Conservation (phyloP, 495 filamentous ascomycete species). For the Thermochaetoides thermophila region DNA sequence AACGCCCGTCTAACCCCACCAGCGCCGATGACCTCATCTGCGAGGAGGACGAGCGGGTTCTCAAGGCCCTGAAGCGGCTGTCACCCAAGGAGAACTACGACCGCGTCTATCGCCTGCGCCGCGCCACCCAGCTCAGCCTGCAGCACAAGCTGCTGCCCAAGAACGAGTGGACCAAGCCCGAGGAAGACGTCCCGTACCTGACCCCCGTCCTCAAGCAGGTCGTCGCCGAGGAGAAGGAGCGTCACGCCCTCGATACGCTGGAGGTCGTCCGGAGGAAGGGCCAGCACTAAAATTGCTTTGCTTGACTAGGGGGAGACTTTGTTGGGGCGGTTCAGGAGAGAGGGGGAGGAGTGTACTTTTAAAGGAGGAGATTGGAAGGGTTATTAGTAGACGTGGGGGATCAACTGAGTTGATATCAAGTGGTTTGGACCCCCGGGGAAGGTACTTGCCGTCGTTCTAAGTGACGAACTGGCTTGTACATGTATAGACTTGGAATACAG, state of each 20-base stretch:
- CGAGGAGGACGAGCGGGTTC: conserved; percentile 77
- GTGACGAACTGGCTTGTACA: conserved; percentile 5
- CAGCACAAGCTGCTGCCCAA: conserved; percentile 70
- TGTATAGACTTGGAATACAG: conserved; percentile 10
- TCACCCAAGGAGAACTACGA: conserved; percentile 84
- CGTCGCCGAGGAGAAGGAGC: conserved; percentile 67
- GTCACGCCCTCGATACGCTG: conserved; percentile 69
- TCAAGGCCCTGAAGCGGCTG: conserved; percentile 78
- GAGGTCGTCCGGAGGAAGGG: conserved; percentile 47
- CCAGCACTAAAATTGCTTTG: conserved; percentile 25
- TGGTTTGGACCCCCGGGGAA: too few species aligned
- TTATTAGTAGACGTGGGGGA: too few species aligned
- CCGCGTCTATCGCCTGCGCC: conserved; percentile 88
- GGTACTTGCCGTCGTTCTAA: not conserved
- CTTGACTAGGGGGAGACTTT: too few species aligned
- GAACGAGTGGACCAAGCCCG: conserved; percentile 54
- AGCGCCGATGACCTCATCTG: conserved; percentile 87
- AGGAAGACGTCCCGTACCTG: conserved; percentile 26
- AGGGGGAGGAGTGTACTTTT: conserved; percentile 2
- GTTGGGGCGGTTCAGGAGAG: not conserved
- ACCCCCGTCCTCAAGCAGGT: conserved; percentile 15
- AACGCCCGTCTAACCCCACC: conserved; percentile 6
- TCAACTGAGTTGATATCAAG: too few species aligned
- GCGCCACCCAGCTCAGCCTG: conserved; percentile 72
- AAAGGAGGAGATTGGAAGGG: not conserved